Evolutionary conservation across 441 rosid genomes (phyloP), one percentile per base, ranked within the genome.

Genomic region (Breynia disticha): DNA sequence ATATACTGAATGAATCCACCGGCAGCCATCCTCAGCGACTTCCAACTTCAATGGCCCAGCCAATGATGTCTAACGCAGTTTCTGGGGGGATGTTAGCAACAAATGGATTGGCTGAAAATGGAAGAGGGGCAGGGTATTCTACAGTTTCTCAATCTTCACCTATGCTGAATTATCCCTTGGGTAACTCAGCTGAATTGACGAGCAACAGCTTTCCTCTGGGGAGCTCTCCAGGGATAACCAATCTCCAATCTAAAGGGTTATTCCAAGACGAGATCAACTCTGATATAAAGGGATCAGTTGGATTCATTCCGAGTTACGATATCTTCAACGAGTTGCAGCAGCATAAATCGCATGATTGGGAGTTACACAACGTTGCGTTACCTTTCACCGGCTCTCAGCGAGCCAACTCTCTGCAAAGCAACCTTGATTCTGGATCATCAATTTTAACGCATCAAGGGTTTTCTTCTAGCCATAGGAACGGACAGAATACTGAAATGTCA

Each of bases 321-420:
- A 62, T 83, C 43, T 79, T 82, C 55, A 68, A 67, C 15, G 81
- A 85, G 46, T 61, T 73, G 67, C 78, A 80, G 21, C 88, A 84
- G 67, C 74, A 71, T 47, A 85, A 73, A 46, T 48, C 84, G 24
- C 66, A 71, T 32, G 79, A 78, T 46, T 87, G 96, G 98, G 90
- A 83, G 65, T 61, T 78, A 22, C 82, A 72, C 54, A 76, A 75
- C 64, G 77, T 80, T 7, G 90, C 87, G 38, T 20, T 83, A 71
- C 52, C 68, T 5, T 85, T 67, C 55, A 75, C 68, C 56, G 74
- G 81, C 46, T 68, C 87, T 39, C 85, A 70, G 52, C 78, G 67
- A 24, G 50, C 76, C 41, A 76, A 65, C 54, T 42, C 72, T 11
- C 44, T 70, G 19, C 77, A 67, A 65, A 58, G 70, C 57, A 24